Percentiles rank a stretch among this genome's conserved stretches.
Evolutionary conservation across 305 asterid species (phyloP).

Genomic region (Caryopteris hybrid): DNA sequence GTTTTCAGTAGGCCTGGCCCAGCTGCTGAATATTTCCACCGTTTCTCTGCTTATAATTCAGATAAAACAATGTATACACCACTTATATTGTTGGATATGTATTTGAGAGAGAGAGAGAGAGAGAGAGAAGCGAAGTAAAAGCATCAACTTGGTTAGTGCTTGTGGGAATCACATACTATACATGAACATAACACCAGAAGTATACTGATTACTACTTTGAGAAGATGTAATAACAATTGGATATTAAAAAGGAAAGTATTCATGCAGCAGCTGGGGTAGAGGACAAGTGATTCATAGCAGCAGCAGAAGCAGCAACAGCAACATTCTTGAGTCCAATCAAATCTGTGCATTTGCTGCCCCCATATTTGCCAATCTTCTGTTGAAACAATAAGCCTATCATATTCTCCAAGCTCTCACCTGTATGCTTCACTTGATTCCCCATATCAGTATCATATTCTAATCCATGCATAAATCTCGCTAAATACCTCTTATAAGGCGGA

Average conservation of each 20-base stretch:
- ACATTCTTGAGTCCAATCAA: constrained; percentile 31
- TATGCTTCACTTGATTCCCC: constrained; percentile 24
- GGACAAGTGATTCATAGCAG: constrained; percentile 47
- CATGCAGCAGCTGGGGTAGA: constrained; percentile 74
- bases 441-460: constrained; percentile 29
- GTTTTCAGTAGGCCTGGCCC: too few species aligned
- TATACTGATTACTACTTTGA: not conserved
- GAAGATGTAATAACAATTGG: not conserved
- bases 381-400: constrained; percentile 50
- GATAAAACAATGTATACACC: too few species aligned
- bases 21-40: too few species aligned
- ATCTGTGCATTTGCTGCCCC: constrained; percentile 47
- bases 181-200: constrained; percentile 1
- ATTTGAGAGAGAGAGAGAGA: too few species aligned
- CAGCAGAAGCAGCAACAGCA: constrained; percentile 55
- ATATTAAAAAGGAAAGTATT: not conserved
- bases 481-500: constrained; percentile 48
- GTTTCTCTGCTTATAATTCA: too few species aligned
- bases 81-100: too few species aligned
- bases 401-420: constrained; percentile 40
- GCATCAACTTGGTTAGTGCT: not conserved
- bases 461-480: constrained; percentile 38
- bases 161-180: too few species aligned
- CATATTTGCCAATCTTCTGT: constrained; percentile 39
- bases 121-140: not conserved